Evolutionary conservation across 208 protist species (phyloP), one percentile per base, ranked within the genome.

Genomic region (Herpetomonas samuelpessoai): DNA sequence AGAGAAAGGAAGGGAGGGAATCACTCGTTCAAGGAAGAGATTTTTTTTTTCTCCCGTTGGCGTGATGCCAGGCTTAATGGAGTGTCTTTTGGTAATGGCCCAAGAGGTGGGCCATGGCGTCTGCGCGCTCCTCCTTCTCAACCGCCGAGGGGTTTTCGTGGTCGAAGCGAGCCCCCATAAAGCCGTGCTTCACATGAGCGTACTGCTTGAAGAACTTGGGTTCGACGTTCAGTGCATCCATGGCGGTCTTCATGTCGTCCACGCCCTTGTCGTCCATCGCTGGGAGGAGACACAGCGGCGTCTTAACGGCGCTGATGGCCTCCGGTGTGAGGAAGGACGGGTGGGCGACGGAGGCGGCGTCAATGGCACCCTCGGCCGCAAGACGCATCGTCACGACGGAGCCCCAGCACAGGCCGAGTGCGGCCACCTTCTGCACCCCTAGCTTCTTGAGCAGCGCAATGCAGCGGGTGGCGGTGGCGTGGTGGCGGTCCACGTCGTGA

Each of bases 341-440:
- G 46, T 91, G 83, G 0, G 77, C 65, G 21, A 65, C 47, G 19
- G 62, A 58, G 2, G 65, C 66, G 16, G 68, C 75, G 27, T 85
- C 76, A 22, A 76, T 48, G 41, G 63, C 29, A 14, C 62, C 44
- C 10, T 75, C 65, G 14, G 19, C 65, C 1, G 62, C 58, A 9
- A 79, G 47, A 3, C 55, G 30, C 27, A 87, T 65, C 0, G 69
- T 18, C 28, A 82, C 28, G 24, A 29, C 18, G 9, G 70, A 50
- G 2, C 83, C 83, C 77, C 83, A 91, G 77, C 83, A 91, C 57
- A 84, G 66, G 25, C 79, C 83, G 1, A 85, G 44, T 1, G 65
- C 55, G 1, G 41, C 76, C 29, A 91, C 58, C 58, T 76, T 78
- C 31, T 31, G 49, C 31, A 70, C 73, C 26, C 79, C 83, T 35